Percentiles rank a stretch among this genome's conserved stretches.
phyloP scores from a whole-genome alignment of 345 rosid genomes.

The Atalantia buxifolia region DNA sequence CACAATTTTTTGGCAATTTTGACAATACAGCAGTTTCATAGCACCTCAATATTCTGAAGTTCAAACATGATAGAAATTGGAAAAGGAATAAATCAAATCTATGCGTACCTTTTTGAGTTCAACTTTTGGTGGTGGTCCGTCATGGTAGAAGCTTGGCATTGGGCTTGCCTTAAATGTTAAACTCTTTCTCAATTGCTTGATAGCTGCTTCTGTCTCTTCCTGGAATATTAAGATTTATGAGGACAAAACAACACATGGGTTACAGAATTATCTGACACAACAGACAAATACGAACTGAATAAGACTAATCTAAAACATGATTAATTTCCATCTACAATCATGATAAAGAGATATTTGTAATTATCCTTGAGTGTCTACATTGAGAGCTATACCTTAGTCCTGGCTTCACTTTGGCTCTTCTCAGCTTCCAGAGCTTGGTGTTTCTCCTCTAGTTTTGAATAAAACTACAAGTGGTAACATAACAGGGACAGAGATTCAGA shows the following conservation, averaged over 20 bases:
- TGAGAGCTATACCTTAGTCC: conserved; percentile 53
- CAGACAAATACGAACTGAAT: not conserved
- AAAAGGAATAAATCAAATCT: not conserved
- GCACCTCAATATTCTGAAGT: not conserved
- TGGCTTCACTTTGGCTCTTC: conserved; percentile 65
- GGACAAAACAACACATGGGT: not conserved
- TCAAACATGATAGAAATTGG: not conserved
- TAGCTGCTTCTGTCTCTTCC: conserved; percentile 89
- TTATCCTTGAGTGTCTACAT: not conserved
- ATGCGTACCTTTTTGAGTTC: conserved; percentile 74
- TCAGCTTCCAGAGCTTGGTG: conserved; percentile 81
- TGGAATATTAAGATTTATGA: not conserved
- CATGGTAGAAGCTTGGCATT: conserved; percentile 83
- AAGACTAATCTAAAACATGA: not conserved
- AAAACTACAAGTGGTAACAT: conserved; percentile 48
- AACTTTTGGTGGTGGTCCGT: conserved; percentile 81
- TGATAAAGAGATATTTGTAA: not conserved
- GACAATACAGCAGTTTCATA: not conserved
- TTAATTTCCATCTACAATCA: not conserved
- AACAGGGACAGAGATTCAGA: not conserved
- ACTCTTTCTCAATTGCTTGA: conserved; percentile 76
- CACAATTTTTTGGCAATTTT: not conserved
- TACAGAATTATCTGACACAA: conserved; percentile 11
- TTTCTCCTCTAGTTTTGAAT: conserved; percentile 78
- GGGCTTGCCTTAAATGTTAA: conserved; percentile 79